Evolutionary conservation across 306 rosid species (phyloP).

Genomic region (Spatholobus suberectus): DNA sequence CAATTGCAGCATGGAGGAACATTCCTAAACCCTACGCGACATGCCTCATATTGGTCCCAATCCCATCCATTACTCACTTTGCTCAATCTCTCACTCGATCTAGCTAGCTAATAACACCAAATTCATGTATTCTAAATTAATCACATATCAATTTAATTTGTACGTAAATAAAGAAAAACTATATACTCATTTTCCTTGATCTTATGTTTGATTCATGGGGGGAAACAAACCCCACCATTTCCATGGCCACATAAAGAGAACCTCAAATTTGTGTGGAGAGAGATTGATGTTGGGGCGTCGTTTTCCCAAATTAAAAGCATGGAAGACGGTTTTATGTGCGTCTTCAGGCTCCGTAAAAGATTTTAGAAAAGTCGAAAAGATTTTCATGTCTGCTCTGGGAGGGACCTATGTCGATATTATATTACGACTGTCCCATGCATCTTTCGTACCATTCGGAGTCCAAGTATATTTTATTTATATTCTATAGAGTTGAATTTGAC

Average conservation of each 20-base stretch:
- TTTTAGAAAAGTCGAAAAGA: constrained; percentile 41
- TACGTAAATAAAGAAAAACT: not conserved
- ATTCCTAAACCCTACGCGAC: constrained; percentile 43
- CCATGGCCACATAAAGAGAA: constrained; percentile 43
- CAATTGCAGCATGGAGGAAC: constrained; percentile 50
- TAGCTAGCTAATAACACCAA: not conserved
- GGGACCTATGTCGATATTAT: constrained; percentile 48
- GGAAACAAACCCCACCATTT: not conserved
- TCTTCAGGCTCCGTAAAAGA: constrained; percentile 27
- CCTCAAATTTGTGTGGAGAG: constrained; percentile 22
- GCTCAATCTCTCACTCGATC: not conserved
- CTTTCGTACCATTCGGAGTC: constrained; percentile 26
- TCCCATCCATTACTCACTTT: not conserved
- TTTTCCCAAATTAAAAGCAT: constrained; percentile 31
- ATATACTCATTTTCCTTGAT: constrained; percentile 22
- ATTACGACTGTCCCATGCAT: constrained; percentile 17
- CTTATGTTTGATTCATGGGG: constrained; percentile 17
- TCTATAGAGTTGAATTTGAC: constrained; percentile 22
- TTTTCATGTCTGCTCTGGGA: constrained; percentile 51
- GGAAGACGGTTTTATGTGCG: not conserved
- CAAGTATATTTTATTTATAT: constrained; percentile 1
- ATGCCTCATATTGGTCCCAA: constrained; percentile 37
- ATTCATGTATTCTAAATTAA: not conserved
- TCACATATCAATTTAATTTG: not conserved
- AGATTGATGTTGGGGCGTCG: constrained; percentile 8